These are phyloP conservation scores for Fusarium oligoseptatum DNA, from an alignment of 2,329 filamentous ascomycete genomes.

Conservation along the genomic window DNA sequence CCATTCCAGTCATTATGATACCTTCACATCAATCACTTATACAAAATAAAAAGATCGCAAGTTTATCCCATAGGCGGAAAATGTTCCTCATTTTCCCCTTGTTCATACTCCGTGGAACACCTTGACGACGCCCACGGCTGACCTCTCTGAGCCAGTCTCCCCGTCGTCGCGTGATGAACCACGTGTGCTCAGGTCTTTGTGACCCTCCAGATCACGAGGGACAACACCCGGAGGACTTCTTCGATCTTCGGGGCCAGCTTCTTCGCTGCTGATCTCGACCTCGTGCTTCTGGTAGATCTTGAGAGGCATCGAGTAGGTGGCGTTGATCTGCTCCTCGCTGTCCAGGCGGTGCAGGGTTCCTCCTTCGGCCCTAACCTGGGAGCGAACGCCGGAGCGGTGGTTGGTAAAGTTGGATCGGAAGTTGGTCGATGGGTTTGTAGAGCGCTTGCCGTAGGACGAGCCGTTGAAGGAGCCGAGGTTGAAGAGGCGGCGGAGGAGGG, in stretches of 20 bases:
- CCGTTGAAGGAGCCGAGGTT: conserved; percentile 52
- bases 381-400: conserved; percentile 43
- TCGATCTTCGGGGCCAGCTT: conserved; percentile 38
- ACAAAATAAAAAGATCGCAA: conserved; percentile 12
- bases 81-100: background rate
- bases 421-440: conserved; percentile 43
- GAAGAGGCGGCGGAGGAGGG: conserved; percentile 54
- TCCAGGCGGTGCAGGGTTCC: conserved; percentile 46
- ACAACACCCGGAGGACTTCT: conserved; percentile 39
- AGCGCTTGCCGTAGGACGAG: conserved; percentile 47
- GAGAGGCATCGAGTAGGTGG: conserved; percentile 49
- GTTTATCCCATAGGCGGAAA: background rate
- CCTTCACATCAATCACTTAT: background rate
- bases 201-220: conserved; percentile 27
- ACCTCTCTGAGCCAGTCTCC: conserved; percentile 44
- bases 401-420: conserved; percentile 46
- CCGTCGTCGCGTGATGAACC: conserved; percentile 35
- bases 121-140: conserved; percentile 45
- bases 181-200: conserved; percentile 37
- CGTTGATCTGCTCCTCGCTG: conserved; percentile 56
- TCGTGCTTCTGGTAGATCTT: conserved; percentile 55
- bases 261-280: conserved; percentile 47
- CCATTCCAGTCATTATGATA: conserved; percentile 15
- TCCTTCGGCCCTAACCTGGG: conserved; percentile 39
- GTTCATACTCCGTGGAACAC: conserved; percentile 45